Evolutionary conservation across 257 asterid species (phyloP).

Genomic region (Ehretia macrophylla): DNA sequence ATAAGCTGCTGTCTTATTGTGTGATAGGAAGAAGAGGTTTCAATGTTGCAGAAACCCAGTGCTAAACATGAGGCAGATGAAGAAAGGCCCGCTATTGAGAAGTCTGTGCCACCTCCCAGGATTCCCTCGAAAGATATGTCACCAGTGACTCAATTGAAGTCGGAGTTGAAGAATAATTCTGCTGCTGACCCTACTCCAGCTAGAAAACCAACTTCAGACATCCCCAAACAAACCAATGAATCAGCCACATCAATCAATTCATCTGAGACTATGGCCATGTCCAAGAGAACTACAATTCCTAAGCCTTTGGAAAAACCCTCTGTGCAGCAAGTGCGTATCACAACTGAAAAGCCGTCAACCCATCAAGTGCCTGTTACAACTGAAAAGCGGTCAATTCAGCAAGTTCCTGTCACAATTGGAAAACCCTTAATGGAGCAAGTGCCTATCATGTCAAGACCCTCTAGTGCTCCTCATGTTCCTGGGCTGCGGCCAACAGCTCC

Average conservation of each 20-base stretch:
- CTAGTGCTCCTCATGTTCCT: slow-evolving; percentile 71
- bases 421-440: slow-evolving; percentile 36
- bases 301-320: slow-evolving; percentile 17
- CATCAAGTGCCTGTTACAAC: background rate
- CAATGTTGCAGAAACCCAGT: slow-evolving; percentile 24
- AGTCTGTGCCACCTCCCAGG: slow-evolving; percentile 33
- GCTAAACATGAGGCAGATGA: slow-evolving; percentile 28
- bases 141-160: slow-evolving; percentile 19
- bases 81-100: slow-evolving; percentile 27
- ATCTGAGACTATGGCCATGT: slow-evolving; percentile 27
- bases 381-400: slow-evolving; percentile 32
- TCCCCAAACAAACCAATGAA: slow-evolving; percentile 33
- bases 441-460: slow-evolving; percentile 68
- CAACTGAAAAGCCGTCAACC: background rate
- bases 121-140: slow-evolving; percentile 44
- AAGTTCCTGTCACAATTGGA: slow-evolving; percentile 28
- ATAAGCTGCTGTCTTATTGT: slow-evolving; percentile 14
- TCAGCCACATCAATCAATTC: slow-evolving; percentile 27
- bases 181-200: slow-evolving; percentile 23
- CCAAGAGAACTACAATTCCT: slow-evolving; percentile 32
- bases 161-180: slow-evolving; percentile 34
- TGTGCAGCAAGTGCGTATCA: background rate
- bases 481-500: slow-evolving; percentile 54
- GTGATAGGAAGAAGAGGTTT: slow-evolving; percentile 47
- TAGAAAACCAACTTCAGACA: slow-evolving; percentile 37